Evolutionary conservation across 345 rosid genomes (phyloP).

Genomic region (Eucalyptus viminalis): DNA sequence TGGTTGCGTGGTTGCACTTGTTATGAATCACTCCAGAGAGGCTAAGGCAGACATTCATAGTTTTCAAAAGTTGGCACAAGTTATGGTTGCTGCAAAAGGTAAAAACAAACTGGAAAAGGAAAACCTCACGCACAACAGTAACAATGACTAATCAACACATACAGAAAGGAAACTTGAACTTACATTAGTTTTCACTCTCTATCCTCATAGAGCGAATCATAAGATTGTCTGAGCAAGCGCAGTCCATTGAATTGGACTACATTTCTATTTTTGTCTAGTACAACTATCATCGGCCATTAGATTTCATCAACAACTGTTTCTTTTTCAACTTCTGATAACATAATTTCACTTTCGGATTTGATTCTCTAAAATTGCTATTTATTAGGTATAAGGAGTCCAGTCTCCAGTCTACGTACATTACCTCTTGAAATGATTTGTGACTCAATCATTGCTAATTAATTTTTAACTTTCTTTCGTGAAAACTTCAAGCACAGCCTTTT

Average conservation of each 20-base stretch:
- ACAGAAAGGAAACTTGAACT: background rate
- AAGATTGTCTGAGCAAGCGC: background rate
- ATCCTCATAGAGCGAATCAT: background rate
- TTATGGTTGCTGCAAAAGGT: background rate
- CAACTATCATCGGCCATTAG: background rate
- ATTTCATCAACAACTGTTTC: background rate
- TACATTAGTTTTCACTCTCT: background rate
- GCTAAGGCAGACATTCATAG: background rate
- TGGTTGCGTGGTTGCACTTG: background rate
- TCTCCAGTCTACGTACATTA: background rate
- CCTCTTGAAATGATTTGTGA: background rate
- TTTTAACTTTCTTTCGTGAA: background rate
- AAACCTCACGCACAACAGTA: background rate
- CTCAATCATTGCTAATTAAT: background rate
- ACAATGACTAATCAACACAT: background rate
- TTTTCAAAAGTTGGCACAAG: background rate
- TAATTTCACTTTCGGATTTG: background rate
- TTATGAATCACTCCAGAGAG: background rate
- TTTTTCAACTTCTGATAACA: background rate
- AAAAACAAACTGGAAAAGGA: background rate
- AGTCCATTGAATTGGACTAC: background rate
- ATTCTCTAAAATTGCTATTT: background rate
- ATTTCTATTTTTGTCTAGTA: background rate
- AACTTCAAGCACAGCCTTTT: no score
- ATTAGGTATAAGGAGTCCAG: background rate